Evolutionary conservation across 73 alveolate species (phyloP), one percentile per base, ranked within the genome.

Genomic region (Blepharisma stoltei): DNA sequence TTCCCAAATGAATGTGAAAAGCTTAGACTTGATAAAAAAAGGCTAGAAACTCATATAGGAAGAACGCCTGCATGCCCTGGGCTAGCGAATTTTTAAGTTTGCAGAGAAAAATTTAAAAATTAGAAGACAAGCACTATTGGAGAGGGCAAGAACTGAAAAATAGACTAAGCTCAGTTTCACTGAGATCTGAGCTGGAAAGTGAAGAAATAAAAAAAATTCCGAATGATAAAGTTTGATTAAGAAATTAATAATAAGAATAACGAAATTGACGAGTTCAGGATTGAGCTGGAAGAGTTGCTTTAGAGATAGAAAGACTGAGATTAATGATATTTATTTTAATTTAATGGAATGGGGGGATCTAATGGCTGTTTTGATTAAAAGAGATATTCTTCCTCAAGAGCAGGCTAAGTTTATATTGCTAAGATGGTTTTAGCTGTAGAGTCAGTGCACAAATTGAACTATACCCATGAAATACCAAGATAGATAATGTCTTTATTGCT

Each of bases 381-480:
- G 88, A 77, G 97, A 90, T 77, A 88, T 90, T 49, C 85, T 90
- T 78, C 79, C 93, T 9, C 95, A 90, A 76, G 94, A 88, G 55
- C 95, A 90, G 81, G 91, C 95, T 6, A 70, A 90, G 52, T 90
- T 79, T 90, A 90, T 71, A 85, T 87, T 21, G 95, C 95, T 38
- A 93, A 90, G 77, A 78, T 84, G 85, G 88, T 90, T 50, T 83
- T 90, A 32, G 97, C 97, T 18, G 92, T 90, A 1, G 97, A 90
- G 81, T 80, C 93, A 23, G 97, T 90, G 8, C 97, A 90, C 77
- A 90, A 90, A 78, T 80, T 90, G 75, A 90, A 90, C 65, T 90
- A 91, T 41, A 90, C 87, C 43, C 97, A 90, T 70, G 97, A 80
- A 94, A 90, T 83, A 81, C 86, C 77, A 90, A 90, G 54, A 94